phyloP scores from a whole-genome alignment of 2,329 filamentous ascomycete species.

The Calonectria pseudoturangicola region DNA sequence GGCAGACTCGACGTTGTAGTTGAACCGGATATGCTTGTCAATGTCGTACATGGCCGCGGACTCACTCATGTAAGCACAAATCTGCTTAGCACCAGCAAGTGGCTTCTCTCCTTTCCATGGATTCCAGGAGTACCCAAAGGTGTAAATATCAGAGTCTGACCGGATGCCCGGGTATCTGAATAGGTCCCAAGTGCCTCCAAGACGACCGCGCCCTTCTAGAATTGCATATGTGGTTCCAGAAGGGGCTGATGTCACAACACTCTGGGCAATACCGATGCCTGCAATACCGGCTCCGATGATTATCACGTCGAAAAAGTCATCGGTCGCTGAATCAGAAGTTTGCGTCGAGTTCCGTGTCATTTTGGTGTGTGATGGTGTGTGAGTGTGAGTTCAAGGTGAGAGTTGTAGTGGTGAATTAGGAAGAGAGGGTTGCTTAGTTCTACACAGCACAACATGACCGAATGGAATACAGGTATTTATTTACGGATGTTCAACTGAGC shows the following conservation, averaged over 20 bases:
- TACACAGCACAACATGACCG: background rate
- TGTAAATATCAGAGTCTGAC: conserved; percentile 76
- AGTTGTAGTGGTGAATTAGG: background rate
- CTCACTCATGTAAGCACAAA: conserved; percentile 5
- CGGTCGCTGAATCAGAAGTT: background rate
- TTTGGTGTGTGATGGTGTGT: background rate
- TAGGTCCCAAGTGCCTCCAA: conserved; percentile 87
- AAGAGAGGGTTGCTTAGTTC: background rate
- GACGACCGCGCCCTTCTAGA: conserved; percentile 77
- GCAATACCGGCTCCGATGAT: conserved; percentile 86
- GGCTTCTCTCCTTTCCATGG: conserved; percentile 74
- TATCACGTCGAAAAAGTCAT: conserved; percentile 66
- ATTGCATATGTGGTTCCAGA: conserved; percentile 74
- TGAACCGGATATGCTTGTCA: conserved; percentile 20
- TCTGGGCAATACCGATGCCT: conserved; percentile 84
- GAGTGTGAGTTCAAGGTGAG: background rate
- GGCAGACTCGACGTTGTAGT: background rate
- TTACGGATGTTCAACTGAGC: background rate
- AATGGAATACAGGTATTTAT: background rate
- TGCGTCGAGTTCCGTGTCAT: background rate
- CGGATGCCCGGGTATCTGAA: conserved; percentile 84
- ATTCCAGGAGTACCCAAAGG: conserved; percentile 80
- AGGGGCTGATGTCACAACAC: conserved; percentile 69
- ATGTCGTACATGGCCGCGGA: conserved; percentile 1
- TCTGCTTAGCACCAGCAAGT: background rate